These are phyloP conservation scores for Talaromyces marneffei DNA, from an alignment of 2,329 filamentous ascomycete species.

Conservation along the genomic window DNA sequence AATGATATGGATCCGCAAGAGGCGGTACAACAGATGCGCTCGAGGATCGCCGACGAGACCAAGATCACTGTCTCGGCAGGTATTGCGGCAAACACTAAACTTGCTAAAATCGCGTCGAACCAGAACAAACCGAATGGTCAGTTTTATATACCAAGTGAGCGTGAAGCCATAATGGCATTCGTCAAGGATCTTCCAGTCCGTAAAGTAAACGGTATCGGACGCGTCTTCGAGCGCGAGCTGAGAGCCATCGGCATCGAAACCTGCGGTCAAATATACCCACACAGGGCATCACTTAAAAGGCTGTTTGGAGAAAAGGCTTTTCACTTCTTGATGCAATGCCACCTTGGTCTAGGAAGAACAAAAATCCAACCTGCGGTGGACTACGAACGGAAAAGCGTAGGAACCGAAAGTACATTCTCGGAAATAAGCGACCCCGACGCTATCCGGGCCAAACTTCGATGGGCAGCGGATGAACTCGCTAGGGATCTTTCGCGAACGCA, in stretches of 20 bases:
- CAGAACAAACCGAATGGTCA: slow-evolving; percentile 96
- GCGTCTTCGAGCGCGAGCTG: slow-evolving; percentile 87
- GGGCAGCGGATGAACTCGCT: slow-evolving; percentile 78
- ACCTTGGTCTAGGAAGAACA: slow-evolving; percentile 81
- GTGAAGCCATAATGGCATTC: slow-evolving; percentile 71
- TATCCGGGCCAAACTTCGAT: slow-evolving; percentile 70
- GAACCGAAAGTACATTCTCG: slow-evolving; percentile 85
- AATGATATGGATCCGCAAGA: slow-evolving; percentile 65
- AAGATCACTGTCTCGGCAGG: slow-evolving; percentile 88
- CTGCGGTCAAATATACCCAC: slow-evolving; percentile 77
- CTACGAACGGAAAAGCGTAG: slow-evolving; percentile 86
- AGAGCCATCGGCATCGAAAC: slow-evolving; percentile 80
- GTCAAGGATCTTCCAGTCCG: slow-evolving; percentile 78
- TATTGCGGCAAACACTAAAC: slow-evolving; percentile 84
- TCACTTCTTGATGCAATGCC: slow-evolving; percentile 75
- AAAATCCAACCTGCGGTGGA: slow-evolving; percentile 80
- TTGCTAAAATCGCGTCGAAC: slow-evolving; percentile 94
- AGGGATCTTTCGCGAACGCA: slow-evolving; percentile 73
- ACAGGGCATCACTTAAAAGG: slow-evolving; percentile 65
- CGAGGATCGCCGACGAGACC: slow-evolving; percentile 67
- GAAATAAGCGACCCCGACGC: slow-evolving; percentile 66
- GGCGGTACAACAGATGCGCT: slow-evolving; percentile 69
- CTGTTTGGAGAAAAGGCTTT: slow-evolving; percentile 91
- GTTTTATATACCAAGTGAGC: slow-evolving; percentile 66
- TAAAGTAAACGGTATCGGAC: slow-evolving; percentile 91